phyloP scores from a whole-genome alignment of 2,329 filamentous ascomycete genomes.

The Zasmidium citrigriseum region DNA sequence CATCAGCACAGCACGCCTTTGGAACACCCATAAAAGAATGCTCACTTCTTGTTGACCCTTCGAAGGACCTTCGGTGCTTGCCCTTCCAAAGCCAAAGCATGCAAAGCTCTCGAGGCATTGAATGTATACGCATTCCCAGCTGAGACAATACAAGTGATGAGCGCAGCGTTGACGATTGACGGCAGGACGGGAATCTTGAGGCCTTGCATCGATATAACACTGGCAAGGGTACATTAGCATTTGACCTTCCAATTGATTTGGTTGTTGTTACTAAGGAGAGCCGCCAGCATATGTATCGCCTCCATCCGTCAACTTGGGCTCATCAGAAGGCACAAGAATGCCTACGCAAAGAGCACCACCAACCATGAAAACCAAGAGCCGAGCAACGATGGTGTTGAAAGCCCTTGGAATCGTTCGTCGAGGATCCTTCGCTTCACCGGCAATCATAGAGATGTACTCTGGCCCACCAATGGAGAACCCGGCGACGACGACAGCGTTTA shows the following conservation, averaged over 20 bases:
- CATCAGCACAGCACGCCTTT: no score
- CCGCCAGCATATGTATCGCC: background rate
- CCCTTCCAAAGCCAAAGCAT: no score
- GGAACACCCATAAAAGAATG: no score
- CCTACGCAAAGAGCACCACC: background rate
- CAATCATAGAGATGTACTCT: slow-evolving; percentile 1
- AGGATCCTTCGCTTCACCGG: slow-evolving; percentile 1
- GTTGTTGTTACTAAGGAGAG: background rate
- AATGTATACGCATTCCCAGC: no score
- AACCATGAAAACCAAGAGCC: background rate
- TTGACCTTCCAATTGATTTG: no score
- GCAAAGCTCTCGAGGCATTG: no score
- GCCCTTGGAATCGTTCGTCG: background rate
- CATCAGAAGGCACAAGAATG: background rate
- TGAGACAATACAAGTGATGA: no score
- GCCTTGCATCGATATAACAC: background rate
- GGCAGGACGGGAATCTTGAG: background rate
- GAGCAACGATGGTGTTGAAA: background rate
- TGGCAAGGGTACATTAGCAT: background rate
- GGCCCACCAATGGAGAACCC: background rate
- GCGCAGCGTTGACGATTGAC: background rate
- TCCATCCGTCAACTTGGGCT: background rate
- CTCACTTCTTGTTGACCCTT: no score
- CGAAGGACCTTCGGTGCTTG: no score
- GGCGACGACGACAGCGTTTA: background rate